Conservation (phyloP, 331 rosid genomes). For the Dryas integrifolia region DNA sequence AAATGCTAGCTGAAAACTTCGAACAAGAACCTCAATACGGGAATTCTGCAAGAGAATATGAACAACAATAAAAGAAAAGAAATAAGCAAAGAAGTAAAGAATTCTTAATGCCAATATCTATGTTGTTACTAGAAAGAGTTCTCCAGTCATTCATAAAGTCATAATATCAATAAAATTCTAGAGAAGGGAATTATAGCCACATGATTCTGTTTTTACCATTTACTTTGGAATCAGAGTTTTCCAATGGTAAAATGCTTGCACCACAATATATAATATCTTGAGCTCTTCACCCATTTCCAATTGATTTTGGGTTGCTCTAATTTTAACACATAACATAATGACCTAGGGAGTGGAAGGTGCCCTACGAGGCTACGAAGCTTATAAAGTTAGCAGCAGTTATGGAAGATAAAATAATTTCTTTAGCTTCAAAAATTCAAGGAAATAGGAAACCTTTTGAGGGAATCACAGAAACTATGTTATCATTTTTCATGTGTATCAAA, state of each 20-base stretch:
- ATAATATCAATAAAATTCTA: neutral
- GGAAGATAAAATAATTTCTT: neutral
- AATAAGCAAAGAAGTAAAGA: neutral
- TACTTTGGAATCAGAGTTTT: neutral
- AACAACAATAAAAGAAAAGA: constrained; percentile 6
- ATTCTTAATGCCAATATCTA: neutral
- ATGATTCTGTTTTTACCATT: neutral
- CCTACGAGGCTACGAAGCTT: neutral
- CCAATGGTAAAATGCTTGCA: neutral
- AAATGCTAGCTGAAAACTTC: constrained; percentile 84
- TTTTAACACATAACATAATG: neutral
- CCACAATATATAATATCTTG: too few relatives aligned
- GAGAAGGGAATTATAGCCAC: neutral
- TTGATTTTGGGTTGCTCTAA: neutral
- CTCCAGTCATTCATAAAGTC: neutral
- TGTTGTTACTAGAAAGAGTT: neutral
- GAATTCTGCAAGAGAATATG: constrained; percentile 58
- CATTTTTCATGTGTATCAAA: neutral
- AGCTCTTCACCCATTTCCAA: too few relatives aligned
- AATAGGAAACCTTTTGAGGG: neutral
- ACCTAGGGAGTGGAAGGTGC: neutral
- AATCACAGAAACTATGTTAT: neutral
- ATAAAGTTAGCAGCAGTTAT: neutral
- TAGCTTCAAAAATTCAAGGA: neutral
- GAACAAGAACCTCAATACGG: constrained; percentile 69